Conservation (phyloP, 805 yeast species). For the Sugiyamaella lignohabitans region DNA sequence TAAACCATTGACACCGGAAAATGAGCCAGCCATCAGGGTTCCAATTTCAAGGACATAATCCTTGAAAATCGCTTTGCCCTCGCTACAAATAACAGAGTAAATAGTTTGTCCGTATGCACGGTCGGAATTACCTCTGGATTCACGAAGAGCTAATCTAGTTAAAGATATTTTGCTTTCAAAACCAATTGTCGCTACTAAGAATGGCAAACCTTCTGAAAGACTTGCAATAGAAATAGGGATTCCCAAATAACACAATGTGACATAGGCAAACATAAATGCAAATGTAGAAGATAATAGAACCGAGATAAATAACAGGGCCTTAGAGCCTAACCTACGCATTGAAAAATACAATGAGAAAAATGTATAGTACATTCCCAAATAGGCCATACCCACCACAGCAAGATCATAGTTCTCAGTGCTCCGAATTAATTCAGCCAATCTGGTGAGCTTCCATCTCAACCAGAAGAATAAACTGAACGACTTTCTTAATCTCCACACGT, state of each 20-base stretch:
- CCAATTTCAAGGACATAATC: slow-evolving; percentile 69
- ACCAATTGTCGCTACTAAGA: slow-evolving; percentile 85
- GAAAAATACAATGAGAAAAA: slow-evolving; percentile 66
- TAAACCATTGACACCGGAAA: slow-evolving; percentile 64
- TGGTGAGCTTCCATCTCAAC: slow-evolving; percentile 30
- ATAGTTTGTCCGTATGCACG: slow-evolving; percentile 33
- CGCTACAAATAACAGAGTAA: slow-evolving; percentile 30
- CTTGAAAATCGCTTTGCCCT: slow-evolving; percentile 52
- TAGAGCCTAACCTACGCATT: slow-evolving; percentile 74
- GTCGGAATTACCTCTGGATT: slow-evolving; percentile 8
- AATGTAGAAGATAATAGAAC: slow-evolving; percentile 72
- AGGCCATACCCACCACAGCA: slow-evolving; percentile 69
- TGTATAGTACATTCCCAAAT: slow-evolving; percentile 82
- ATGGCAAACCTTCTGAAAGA: slow-evolving; percentile 87
- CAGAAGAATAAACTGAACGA: slow-evolving; percentile 34
- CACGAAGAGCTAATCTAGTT: slow-evolving; percentile 38
- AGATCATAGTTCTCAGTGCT: slow-evolving; percentile 86
- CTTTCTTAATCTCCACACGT: slow-evolving; percentile 22
- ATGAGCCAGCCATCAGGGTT: slow-evolving; percentile 50
- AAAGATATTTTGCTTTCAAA: slow-evolving; percentile 77
- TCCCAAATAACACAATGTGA: slow-evolving; percentile 50
- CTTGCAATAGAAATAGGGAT: slow-evolving; percentile 63
- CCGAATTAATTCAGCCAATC: slow-evolving; percentile 31
- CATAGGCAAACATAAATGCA: slow-evolving; percentile 76
- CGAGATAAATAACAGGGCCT: slow-evolving; percentile 78